A percentile compares a stretch with the other conserved stretches of the same genome.
Conservation (phyloP, 1,284 basidiomycete species). For the Cystobasidium sp. region DNA sequence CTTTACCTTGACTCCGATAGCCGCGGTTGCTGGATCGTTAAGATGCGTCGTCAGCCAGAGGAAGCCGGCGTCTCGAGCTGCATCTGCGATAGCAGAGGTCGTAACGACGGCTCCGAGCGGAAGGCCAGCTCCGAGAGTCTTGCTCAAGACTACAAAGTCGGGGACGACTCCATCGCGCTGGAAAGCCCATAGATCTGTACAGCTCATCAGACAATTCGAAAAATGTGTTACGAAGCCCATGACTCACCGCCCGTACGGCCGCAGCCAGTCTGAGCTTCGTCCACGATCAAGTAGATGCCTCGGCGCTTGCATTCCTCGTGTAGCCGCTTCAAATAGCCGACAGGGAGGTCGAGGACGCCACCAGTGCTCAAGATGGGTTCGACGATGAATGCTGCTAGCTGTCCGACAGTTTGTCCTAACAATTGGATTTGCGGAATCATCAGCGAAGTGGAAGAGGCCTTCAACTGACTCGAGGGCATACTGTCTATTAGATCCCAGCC, state of each 20-base stretch:
- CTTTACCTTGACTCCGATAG: constrained; percentile 49
- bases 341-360: constrained; percentile 87
- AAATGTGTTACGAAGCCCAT: background rate
- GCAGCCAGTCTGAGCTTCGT: constrained; percentile 76
- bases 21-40: constrained; percentile 53
- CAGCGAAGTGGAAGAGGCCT: constrained; percentile 65
- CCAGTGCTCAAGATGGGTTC: constrained; percentile 75
- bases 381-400: constrained; percentile 61
- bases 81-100: constrained; percentile 81
- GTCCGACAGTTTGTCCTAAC: constrained; percentile 24
- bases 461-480: background rate
- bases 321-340: constrained; percentile 76
- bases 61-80: constrained; percentile 63
- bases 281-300: constrained; percentile 63
- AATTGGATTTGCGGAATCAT: constrained; percentile 54
- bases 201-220: background rate
- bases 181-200: constrained; percentile 33
- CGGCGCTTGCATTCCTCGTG: constrained; percentile 84
- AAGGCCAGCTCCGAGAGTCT: constrained; percentile 46
- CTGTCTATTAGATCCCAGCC: constrained; percentile 56
- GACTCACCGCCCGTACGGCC: constrained; percentile 65
- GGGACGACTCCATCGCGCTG: constrained; percentile 5
- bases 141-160: constrained; percentile 34
- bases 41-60: constrained; percentile 53
- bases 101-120: constrained; percentile 81